Evolutionary conservation across 2,329 filamentous ascomycete genomes (phyloP).

Genomic region (Alternaria arborescens): DNA sequence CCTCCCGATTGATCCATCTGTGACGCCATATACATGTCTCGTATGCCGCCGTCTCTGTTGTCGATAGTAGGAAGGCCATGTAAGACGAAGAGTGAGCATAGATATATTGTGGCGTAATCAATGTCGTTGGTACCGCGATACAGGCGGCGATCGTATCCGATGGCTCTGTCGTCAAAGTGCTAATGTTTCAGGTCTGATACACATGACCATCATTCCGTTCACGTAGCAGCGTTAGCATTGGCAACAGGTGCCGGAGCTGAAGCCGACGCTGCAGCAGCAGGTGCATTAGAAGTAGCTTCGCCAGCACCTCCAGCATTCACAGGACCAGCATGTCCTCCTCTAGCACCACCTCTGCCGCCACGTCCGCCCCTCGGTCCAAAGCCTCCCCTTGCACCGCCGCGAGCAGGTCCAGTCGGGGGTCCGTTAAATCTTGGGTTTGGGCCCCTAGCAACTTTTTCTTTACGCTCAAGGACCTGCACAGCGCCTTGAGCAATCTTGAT

Average conservation of each 20-base stretch:
- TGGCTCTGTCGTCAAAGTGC: not conserved
- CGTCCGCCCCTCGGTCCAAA: slow-evolving; percentile 48
- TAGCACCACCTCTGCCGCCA: slow-evolving; percentile 44
- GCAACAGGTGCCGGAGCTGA: slow-evolving; percentile 16
- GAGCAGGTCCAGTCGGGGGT: slow-evolving; percentile 40
- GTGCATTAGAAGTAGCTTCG: slow-evolving; percentile 20
- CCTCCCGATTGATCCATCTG: accelerated
- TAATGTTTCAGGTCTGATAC: not conserved
- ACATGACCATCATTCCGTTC: not conserved
- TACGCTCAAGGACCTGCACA: slow-evolving; percentile 86
- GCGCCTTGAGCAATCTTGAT: slow-evolving; percentile 83
- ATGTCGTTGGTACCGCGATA: not conserved
- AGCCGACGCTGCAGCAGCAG: slow-evolving; percentile 6
- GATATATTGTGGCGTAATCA: not conserved
- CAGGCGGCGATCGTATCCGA: not conserved
- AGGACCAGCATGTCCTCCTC: slow-evolving; percentile 35
- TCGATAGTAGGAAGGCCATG: not conserved
- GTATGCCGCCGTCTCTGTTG: not conserved
- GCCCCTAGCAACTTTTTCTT: slow-evolving; percentile 59
- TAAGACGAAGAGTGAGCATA: not conserved
- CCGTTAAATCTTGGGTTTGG: slow-evolving; percentile 41
- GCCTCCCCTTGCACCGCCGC: slow-evolving; percentile 43
- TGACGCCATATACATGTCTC: not conserved
- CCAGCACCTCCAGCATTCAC: slow-evolving; percentile 13
- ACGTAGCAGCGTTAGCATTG: slow-evolving; percentile 17